Evolutionary conservation across 257 asterid species (phyloP), one percentile per base, ranked within the genome.

Genomic region (Galeopsis tetrahit): DNA sequence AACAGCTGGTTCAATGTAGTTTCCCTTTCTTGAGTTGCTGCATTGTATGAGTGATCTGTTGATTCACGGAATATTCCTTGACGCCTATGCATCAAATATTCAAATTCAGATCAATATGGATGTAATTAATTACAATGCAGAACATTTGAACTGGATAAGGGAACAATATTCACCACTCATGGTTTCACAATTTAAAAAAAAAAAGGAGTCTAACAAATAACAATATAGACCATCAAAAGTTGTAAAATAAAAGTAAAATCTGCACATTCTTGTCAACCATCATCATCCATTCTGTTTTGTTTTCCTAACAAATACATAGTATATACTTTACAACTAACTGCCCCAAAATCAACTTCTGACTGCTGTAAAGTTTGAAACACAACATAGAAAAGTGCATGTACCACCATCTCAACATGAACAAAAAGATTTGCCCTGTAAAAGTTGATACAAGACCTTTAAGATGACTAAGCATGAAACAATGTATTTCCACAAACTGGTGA

Each of bases 11-110:
- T 95, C 85, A 95, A 63, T 17, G 99, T 95, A 72, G 99, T 95
- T 85, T 92, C 99, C 72, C 96, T 87, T 87, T 92, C 99, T 87
- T 92, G 99, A 70, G 93, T 90, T 63, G 95, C 89, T 65, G 97
- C 97, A 73, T 88, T 87, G 79, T 92, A 86, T 59, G 66, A 57
- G 65, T 78, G 82, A 79, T 86, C 90, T 42, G 76, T 58, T 31
- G 91, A 75, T 69, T 82, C 95, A 14, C 80, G 79, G 44, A 80
- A 88, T 78, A 81, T 83, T 74, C 96, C 96, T 84, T 90, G 98
- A 68, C 98, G 97, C 89, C 99, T 94, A 71, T 66, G 61, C 60
- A 88, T 76, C 71, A 57, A 63, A 62, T 68, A 71, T 57, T 70
- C 36, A 78, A 38, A 68, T 68, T 43, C 66, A 68, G 63, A 56